A percentile compares a stretch with the other conserved stretches of the same genome.
phyloP scores from a whole-genome alignment of 768 basidiomycete species.

The Tricholoma sp. region DNA sequence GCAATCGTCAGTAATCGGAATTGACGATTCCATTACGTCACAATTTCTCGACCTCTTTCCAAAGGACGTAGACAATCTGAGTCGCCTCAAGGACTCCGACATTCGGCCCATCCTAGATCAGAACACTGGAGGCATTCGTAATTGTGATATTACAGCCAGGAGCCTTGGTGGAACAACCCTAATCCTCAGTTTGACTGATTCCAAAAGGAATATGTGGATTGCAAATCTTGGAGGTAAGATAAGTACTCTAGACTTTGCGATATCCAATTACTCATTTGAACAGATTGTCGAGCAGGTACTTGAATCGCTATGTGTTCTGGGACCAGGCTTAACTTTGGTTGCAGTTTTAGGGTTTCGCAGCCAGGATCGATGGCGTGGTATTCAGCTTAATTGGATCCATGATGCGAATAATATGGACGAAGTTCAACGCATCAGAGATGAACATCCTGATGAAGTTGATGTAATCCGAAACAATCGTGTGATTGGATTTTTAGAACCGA shows the following conservation, averaged over 20 bases:
- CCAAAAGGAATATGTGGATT: conserved; percentile 48
- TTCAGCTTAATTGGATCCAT: conserved; percentile 42
- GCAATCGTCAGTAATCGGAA: conserved; percentile 25
- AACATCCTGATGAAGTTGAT: conserved; percentile 45
- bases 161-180: conserved; percentile 53
- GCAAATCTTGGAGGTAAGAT: conserved; percentile 44
- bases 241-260: conserved; percentile 25
- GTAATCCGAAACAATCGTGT: conserved; percentile 41
- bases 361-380: conserved; percentile 30
- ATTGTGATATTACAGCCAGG: conserved; percentile 10
- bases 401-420: conserved; percentile 42
- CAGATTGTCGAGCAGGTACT: conserved; percentile 44
- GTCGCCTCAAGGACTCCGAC: conserved; percentile 4
- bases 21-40: conserved; percentile 35
- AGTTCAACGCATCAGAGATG: conserved; percentile 31
- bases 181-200: conserved; percentile 47
- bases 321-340: background rate
- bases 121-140: background rate
- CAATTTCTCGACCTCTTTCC: conserved; percentile 37
- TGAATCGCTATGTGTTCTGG: background rate
- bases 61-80: conserved; percentile 4
- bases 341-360: conserved; percentile 38
- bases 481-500: conserved; percentile 51
- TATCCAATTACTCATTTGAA: conserved; percentile 36
- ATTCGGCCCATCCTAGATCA: background rate